Evolutionary conservation across 495 filamentous ascomycete species (phyloP), one percentile per base, ranked within the genome.

Genomic region (Trichocladium uniseriatum): DNA sequence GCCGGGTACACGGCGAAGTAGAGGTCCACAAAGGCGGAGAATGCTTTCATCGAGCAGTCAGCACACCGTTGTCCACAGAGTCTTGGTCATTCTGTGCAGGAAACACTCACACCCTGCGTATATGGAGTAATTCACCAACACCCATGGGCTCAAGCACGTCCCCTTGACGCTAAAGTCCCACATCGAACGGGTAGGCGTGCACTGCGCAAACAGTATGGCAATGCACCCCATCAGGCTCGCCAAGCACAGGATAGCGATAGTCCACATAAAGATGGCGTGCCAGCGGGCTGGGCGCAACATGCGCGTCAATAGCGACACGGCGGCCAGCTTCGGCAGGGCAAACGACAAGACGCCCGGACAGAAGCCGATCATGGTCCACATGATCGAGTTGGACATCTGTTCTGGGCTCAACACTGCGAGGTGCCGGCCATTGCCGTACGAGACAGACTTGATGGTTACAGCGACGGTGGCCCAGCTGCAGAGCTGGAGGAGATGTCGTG

Each of bases 1-100:
- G 59, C 54, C 0, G 76, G 75, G 34, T 76, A 75, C 0, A 72
- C 50, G 18, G 75, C 73, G 15, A 79, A 67, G 24, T 71, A 73
- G 6, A 77, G 51, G 51, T 79, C 76, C 29, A 67, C 44, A 18
- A 70, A 61, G 0, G 64, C 70, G 18, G 68, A 73, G 56, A 71
- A 71, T 3, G 62, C 71, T 72, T 31, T 0, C 6, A 27, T 0
- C 13, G n/a, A 19, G 16, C 19, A 1, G 11, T 35, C 19, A n/a
- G 22, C 16, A 1, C 4, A n/a, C n/a, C n/a, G n/a, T n/a, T n/a
- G n/a, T n/a, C n/a, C n/a, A n/a, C n/a, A n/a, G n/a, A n/a, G n/a
- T n/a, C n/a, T n/a, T n/a, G n/a, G n/a, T n/a, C n/a, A n/a, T n/a
- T n/a, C n/a, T n/a, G n/a, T n/a, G n/a, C n/a, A n/a, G n/a, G n/a